Conservation (phyloP, 2,329 filamentous ascomycete species). For the Microdochium bolleyi region DNA sequence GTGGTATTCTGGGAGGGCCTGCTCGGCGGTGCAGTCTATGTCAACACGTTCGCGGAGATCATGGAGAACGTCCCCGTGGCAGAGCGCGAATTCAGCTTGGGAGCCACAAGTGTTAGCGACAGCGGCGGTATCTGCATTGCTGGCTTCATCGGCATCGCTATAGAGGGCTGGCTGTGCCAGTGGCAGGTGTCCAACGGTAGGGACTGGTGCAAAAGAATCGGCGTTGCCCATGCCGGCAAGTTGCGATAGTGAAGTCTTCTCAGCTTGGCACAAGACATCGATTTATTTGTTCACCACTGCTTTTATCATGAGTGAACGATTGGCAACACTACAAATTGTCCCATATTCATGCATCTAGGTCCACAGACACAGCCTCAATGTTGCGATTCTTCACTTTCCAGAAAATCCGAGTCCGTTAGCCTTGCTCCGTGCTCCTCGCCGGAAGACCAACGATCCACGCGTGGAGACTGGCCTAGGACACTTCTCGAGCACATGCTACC, state of each 20-base stretch:
- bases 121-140: constrained; percentile 86
- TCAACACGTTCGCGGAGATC: constrained; percentile 93
- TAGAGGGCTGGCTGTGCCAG: constrained; percentile 75
- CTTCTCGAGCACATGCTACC: too few species aligned
- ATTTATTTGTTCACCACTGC: too few species aligned
- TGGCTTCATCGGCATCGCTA: constrained; percentile 71
- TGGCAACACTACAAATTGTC: too few species aligned
- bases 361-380: too few species aligned
- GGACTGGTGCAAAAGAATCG: constrained; percentile 59
- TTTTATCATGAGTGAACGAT: too few species aligned
- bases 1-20: constrained; percentile 93
- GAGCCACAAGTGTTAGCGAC: constrained; percentile 87
- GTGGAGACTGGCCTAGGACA: too few species aligned
- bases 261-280: too few species aligned
- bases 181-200: constrained; percentile 80
- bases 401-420: too few species aligned
- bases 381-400: too few species aligned
- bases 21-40: constrained; percentile 85
- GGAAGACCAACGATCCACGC: too few species aligned
- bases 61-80: constrained; percentile 69
- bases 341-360: too few species aligned
- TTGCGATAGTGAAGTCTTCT: background rate
- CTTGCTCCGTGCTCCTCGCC: too few species aligned
- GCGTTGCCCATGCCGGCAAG: constrained; percentile 13
- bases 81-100: constrained; percentile 85